Percentiles rank a stretch among this genome's conserved stretches.
phyloP scores from a whole-genome alignment of 441 rosid species.

The Euphorbia celastroides region DNA sequence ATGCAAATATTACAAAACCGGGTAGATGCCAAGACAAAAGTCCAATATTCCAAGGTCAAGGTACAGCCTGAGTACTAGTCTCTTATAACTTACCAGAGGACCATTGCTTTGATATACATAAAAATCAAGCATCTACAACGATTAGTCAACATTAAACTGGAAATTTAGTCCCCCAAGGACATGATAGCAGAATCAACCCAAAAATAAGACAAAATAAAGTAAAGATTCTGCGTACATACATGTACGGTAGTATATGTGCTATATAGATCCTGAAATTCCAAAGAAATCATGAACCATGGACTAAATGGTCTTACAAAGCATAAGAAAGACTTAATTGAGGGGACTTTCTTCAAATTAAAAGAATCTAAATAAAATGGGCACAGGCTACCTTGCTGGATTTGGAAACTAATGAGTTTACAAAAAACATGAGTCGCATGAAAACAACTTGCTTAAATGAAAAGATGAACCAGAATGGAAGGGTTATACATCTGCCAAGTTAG shows the following conservation, averaged over 20 bases:
- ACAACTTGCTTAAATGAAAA: not conserved
- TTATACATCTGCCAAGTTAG: not conserved
- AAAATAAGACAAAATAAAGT: not conserved
- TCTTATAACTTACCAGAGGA: not conserved
- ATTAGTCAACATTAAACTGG: not conserved
- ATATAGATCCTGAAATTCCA: not conserved
- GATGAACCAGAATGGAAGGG: not conserved
- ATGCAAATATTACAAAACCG: not conserved
- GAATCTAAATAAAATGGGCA: not conserved
- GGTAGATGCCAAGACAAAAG: not conserved
- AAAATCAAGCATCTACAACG: not conserved
- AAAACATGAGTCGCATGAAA: not conserved
- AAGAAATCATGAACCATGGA: not conserved
- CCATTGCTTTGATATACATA: not conserved
- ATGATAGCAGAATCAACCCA: not conserved
- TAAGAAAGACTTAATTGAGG: not conserved
- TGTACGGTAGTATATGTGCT: not conserved
- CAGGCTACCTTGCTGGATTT: not conserved
- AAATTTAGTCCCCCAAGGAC: not conserved
- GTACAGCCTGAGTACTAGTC: not conserved
- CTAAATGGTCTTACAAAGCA: not conserved
- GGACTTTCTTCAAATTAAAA: not conserved
- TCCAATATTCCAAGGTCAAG: not conserved
- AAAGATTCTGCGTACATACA: not conserved
- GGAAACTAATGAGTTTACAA: not conserved